Evolutionary conservation across 352 stramenopile genomes (phyloP), one percentile per base, ranked within the genome.

Genomic region (Globisporangium okanoganense): DNA sequence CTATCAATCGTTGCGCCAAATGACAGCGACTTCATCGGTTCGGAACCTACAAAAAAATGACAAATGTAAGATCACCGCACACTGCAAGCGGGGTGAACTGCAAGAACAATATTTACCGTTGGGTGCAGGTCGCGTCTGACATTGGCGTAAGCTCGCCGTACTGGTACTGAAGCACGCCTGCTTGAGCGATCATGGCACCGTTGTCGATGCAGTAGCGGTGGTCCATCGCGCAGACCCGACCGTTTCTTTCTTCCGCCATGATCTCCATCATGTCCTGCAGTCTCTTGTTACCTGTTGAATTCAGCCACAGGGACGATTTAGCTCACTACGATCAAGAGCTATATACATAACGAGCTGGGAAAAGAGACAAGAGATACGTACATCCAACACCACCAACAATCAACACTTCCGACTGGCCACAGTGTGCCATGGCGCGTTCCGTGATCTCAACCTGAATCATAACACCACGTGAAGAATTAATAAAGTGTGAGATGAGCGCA

Each of bases 141-240:
- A 99, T 58, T 3, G 85, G 67, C 6, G 96, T 98, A 5, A 73
- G 79, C 14, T 88, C 77, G 40, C 97, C 95, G 73, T 98, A 97
- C 72, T 99, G 95, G 63, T 98, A 98, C 56, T 98, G 86, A 48
- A 99, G 90, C 16, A 99, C 97, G 22, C 97, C 98, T 18, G 97
- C 98, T 78, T 99, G 97, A 25, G 97, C 97, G 72, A 99, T 99
- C 98, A 99, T 99, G 7, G 96, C 97, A 8, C 98, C 98, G 73
- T 99, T 99, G 79, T 99, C 98, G 66, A 99, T 99, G 68, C 97
- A 99, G 84, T 99, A 99, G 60, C 93, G 89, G 50, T 99, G 90
- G 77, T 99, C 97, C 97, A 99, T 99, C 9, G 91, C 95, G 60
- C 95, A 99, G 4, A 99, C 78, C 6, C 75, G 85, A 16, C 95